Evolutionary conservation across 495 filamentous ascomycete genomes (phyloP).

Genomic region (Oleoguttula mirabilis): DNA sequence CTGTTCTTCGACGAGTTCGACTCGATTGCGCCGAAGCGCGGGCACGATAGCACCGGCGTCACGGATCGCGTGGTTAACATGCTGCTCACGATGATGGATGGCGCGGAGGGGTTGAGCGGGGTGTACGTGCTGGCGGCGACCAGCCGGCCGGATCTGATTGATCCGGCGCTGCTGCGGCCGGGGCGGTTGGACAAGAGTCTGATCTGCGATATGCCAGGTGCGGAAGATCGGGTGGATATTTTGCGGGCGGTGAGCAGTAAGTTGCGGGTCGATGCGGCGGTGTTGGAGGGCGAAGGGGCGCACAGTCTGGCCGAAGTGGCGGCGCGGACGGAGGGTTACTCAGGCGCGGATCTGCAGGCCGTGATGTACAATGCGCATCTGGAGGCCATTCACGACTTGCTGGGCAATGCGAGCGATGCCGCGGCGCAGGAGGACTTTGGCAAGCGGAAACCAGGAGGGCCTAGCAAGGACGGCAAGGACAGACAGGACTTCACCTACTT

Average conservation of each 20-base stretch:
- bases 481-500: conserved; percentile 63
- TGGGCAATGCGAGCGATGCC: conserved; percentile 48
- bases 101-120: conserved; percentile 83
- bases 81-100: conserved; percentile 96
- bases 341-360: conserved; percentile 87
- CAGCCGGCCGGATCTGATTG: conserved; percentile 80
- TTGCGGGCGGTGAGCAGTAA: conserved; percentile 69
- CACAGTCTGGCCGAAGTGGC: conserved; percentile 59
- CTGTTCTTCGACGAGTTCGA: conserved; percentile 99
- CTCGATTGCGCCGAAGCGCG: conserved; percentile 90
- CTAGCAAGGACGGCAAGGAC: conserved; percentile 29
- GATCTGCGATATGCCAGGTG: conserved; percentile 71
- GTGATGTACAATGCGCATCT: conserved; percentile 93
- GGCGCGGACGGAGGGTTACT: conserved; percentile 72
- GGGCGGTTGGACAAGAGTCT: conserved; percentile 85
- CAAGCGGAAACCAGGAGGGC: conserved; percentile 15
- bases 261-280: conserved; percentile 51
- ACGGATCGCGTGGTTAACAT: conserved; percentile 98
- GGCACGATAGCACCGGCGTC: conserved; percentile 91
- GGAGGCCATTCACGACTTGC: conserved; percentile 87
- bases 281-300: conserved; percentile 36
- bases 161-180: conserved; percentile 79
- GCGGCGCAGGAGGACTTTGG: conserved; percentile 19
- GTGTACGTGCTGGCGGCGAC: conserved; percentile 96
- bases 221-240: conserved; percentile 76